Base-by-base conservation (phyloP, 441 rosid species). In the Pelargonium citronellum region DNA sequence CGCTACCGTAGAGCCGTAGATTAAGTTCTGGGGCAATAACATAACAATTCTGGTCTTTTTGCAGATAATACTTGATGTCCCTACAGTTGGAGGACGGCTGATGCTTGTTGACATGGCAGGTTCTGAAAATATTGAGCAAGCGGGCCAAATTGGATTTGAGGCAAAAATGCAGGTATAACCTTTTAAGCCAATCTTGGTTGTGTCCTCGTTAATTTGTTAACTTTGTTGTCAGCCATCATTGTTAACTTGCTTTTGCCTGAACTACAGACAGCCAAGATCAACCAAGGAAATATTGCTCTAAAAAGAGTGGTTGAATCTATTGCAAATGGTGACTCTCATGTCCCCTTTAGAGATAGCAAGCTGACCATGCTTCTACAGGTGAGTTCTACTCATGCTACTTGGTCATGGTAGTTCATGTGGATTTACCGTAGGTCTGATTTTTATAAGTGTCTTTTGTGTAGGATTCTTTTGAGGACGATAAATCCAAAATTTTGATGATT, bases 91-190 rank as follows among this genome's bases (percentile, higher is more conserved):
- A 43, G 99, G 99, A 77, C 79, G 91, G 67, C 81, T 94, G 68
- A 90, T 94, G 97, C 96, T 94, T 30, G 99, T 94, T 30, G 99
- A 94, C 69, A 94, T 94, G 99, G 99, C 99, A 57, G 99, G 99
- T 70, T 94, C 99, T 16, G 99, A 94, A 69, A 94, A 94, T 74
- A 91, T 94, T 37, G 99, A 94, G 73, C 96, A 87, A 82, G 99
- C 99, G 8, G 99, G 99, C 1, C 99, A 94, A 76, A 81, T 69
- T 51, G 93, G 91, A 67, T 87, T 87, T 80, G 99, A 94, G 81
- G 96, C 99, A 19, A 94, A 94, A 82, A 87, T 94, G 96, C 99
- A 94, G 90, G 99, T 90, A 75, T 47, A 63, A 72, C 24, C 10
- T 49, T 6, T 55, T 43, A 39, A 24, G 0, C 53, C 37, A 53